Percentiles rank a stretch among this genome's conserved stretches.
phyloP scores from a whole-genome alignment of 2,329 filamentous ascomycete species.

The Colletotrichum tropicale region DNA sequence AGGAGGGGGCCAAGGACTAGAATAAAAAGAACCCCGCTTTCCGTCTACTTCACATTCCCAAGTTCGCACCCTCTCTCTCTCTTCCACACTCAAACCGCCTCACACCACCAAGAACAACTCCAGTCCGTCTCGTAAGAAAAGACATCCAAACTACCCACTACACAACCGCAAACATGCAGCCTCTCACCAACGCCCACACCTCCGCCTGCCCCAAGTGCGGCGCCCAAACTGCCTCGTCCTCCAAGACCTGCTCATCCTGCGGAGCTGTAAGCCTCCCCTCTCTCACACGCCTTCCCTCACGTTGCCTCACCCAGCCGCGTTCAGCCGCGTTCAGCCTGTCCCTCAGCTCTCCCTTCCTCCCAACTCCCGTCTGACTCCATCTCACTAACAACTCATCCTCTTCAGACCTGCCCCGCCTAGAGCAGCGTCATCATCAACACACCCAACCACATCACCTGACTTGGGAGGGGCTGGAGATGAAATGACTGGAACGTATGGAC shows the following conservation, averaged over 20 bases:
- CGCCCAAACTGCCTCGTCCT: conserved; percentile 43
- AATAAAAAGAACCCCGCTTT: conserved; percentile 2
- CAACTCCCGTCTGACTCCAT: neutral
- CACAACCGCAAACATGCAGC: conserved; percentile 23
- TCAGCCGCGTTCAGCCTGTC: neutral
- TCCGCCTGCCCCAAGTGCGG: conserved; percentile 62
- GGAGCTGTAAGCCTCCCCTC: conserved; percentile 54
- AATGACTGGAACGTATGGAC: neutral
- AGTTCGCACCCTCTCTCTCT: neutral
- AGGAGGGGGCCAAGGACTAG: neutral
- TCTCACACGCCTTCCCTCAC: neutral
- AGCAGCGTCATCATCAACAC: neutral
- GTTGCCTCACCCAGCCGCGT: neutral
- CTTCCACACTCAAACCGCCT: neutral
- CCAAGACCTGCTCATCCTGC: conserved; percentile 61
- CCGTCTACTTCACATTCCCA: neutral
- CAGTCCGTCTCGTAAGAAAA: neutral
- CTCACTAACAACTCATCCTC: neutral
- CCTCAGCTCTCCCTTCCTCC: neutral
- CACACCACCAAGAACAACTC: neutral
- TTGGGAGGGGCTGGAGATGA: neutral
- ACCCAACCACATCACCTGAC: neutral
- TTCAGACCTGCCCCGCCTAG: conserved; percentile 37
- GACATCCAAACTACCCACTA: neutral
- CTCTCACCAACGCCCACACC: conserved; percentile 39